Base-by-base conservation (phyloP, 2,329 filamentous ascomycete species). In the Fusarium sp. region DNA sequence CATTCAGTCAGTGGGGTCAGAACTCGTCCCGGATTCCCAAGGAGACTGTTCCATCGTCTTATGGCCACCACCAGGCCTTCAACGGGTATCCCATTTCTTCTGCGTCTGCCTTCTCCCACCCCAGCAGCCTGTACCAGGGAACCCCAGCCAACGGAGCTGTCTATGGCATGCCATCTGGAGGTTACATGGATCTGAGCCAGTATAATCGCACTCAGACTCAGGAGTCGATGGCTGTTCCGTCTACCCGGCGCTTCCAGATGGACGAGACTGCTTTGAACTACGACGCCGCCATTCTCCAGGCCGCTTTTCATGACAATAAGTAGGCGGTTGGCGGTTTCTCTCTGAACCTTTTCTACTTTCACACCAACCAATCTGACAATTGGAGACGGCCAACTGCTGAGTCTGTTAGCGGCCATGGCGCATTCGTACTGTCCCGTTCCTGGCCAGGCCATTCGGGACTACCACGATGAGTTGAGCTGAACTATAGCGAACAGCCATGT, bases 111-210 rank as follows among this genome's bases (percentile, higher is more conserved):
- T 87, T 87, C 67, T 83, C 85, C 13, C 79, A 85, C 60, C 77
- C 79, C 1, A 87, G 84, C 73, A 86, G 83, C 67, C 69, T 87
- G 20, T 85, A 84, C 61, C 81, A 80, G 40, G 82, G 84, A 33
- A 85, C 83, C 5, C 84, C 83, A 1, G 69, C 67, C 6, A 76
- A 75, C 36, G 74, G 71, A 13, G 61, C 65, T 7, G 55, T 51
- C n/a, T 69, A 68, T 61, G 70, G 67, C 7, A 61, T 69, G 29
- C 61, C 70, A 3, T 38, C 58, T 23, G 44, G 69, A 44, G 58
- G 62, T 10, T 67, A 70, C 8, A 59, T 65, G 49, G 60, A 57
- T 4, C 34, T 65, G 40, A 69, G 55, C 33, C 69, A 66, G 14
- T 65, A 65, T 31, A 66, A 71, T 23, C 69, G 69, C 31, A 62